These are phyloP conservation scores for Asterella californica DNA, from an alignment of 225 moss, liverwort and hornwort genomes.

Conservation along the genomic window DNA sequence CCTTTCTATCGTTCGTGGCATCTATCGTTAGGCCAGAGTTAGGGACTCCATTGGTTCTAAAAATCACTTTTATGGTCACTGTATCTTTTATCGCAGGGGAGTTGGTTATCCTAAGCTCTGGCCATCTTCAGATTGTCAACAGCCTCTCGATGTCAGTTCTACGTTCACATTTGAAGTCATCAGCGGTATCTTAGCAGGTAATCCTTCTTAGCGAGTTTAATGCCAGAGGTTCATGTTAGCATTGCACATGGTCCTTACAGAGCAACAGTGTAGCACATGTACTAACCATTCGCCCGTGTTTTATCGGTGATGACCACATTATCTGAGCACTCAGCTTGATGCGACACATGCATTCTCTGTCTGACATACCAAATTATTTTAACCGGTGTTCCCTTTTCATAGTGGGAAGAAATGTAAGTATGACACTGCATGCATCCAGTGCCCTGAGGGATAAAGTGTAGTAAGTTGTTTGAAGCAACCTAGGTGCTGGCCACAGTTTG, in stretches of 20 bases:
- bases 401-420: background rate
- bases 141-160: slow-evolving; percentile 87
- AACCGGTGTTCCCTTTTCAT: background rate
- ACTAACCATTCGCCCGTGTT: background rate
- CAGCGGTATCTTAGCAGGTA: slow-evolving; percentile 66
- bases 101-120: slow-evolving; percentile 81
- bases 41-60: background rate
- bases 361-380: background rate
- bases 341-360: background rate
- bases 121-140: slow-evolving; percentile 67
- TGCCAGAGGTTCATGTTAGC: background rate
- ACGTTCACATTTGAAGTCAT: slow-evolving; percentile 81
- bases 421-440: background rate
- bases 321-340: background rate
- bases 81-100: slow-evolving; percentile 49
- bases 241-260: background rate
- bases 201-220: background rate
- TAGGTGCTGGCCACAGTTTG: background rate
- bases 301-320: background rate
- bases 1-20: background rate
- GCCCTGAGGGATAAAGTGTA: background rate
- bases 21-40: background rate
- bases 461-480: background rate
- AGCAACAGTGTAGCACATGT: background rate
- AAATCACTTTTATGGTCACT: background rate